Evolutionary conservation across 2,329 filamentous ascomycete genomes (phyloP).

Genomic region (Parafenestella ontariensis): DNA sequence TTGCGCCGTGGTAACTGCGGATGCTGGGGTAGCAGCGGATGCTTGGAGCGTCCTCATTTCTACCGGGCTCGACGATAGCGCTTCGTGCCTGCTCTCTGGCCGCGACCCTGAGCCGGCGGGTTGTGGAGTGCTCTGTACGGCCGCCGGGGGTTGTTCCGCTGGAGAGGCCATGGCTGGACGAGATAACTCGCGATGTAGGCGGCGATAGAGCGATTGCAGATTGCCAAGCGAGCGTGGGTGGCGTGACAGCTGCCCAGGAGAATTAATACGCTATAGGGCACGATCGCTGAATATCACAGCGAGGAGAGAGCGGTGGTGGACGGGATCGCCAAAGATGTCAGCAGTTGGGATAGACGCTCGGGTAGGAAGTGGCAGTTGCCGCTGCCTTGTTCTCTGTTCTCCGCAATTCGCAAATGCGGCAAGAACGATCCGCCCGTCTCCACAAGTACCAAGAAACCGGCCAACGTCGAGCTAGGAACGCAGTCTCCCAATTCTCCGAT

Average conservation of each 20-base stretch:
- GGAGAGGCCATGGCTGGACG: slow-evolving; percentile 42
- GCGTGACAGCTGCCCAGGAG: not conserved
- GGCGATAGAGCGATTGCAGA: slow-evolving; percentile 26
- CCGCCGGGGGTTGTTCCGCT: slow-evolving; percentile 35
- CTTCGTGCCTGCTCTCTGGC: slow-evolving; percentile 29
- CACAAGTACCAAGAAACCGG: slow-evolving; percentile 13
- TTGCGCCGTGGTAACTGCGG: slow-evolving; percentile 21
- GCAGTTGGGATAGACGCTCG: slow-evolving; percentile 21
- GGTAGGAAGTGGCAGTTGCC: slow-evolving; percentile 26
- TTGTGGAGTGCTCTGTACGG: slow-evolving; percentile 33
- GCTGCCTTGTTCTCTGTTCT: slow-evolving; percentile 25
- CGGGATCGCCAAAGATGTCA: slow-evolving; percentile 5
- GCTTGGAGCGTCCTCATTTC: slow-evolving; percentile 44
- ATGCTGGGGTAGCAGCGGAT: slow-evolving; percentile 21
- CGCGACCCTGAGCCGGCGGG: slow-evolving; percentile 25
- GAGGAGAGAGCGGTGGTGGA: slow-evolving; percentile 1
- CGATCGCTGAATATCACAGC: not conserved
- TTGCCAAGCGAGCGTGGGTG: slow-evolving; percentile 21
- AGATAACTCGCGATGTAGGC: slow-evolving; percentile 23
- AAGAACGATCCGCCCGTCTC: slow-evolving; percentile 31
- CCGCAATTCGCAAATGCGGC: slow-evolving; percentile 33
- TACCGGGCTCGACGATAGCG: slow-evolving; percentile 37
- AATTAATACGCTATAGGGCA: not conserved
- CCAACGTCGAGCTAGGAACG: slow-evolving; percentile 7
- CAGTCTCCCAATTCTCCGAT: slow-evolving; percentile 3